A percentile compares a stretch with the other conserved stretches of the same genome.
Evolutionary conservation across 106 monocot species (phyloP).

Genomic region (Acorus calamus): DNA sequence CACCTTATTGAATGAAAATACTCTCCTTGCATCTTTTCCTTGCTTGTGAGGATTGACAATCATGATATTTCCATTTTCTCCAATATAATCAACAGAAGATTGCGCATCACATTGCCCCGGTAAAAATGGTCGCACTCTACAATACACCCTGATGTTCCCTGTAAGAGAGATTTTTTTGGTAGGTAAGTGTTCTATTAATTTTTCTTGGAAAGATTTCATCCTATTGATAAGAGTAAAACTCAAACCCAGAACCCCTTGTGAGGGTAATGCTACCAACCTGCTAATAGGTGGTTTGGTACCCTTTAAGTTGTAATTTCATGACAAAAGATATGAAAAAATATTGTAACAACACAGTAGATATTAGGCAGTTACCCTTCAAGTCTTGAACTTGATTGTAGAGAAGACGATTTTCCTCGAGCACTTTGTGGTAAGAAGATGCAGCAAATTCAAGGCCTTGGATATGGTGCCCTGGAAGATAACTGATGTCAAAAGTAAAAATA

Average conservation of each 20-base stretch:
- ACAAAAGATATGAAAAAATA: background rate
- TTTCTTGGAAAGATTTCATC: too few species aligned
- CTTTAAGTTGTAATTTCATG: too few species aligned
- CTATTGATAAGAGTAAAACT: too few species aligned
- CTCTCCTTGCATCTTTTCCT: slow-evolving; percentile 27
- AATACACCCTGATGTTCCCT: slow-evolving; percentile 45
- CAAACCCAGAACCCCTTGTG: too few species aligned
- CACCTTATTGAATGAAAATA: slow-evolving; percentile 40
- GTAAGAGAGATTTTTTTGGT: background rate
- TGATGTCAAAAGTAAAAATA: too few species aligned
- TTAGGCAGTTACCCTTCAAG: slow-evolving; percentile 21
- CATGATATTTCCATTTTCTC: slow-evolving; percentile 41
- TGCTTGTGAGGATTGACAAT: slow-evolving; percentile 31
- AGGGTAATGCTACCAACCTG: too few species aligned
- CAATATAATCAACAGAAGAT: slow-evolving; percentile 36
- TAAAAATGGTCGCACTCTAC: slow-evolving; percentile 32
- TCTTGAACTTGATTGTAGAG: slow-evolving; percentile 44
- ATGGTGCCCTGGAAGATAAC: slow-evolving; percentile 8
- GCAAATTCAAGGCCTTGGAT: slow-evolving; percentile 21
- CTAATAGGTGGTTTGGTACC: too few species aligned
- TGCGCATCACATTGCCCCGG: slow-evolving; percentile 5
- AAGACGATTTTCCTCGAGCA: slow-evolving; percentile 35
- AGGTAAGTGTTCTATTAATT: too few species aligned
- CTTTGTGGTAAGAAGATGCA: slow-evolving; percentile 17
- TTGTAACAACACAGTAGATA: background rate